Evolutionary conservation across 768 basidiomycete genomes (phyloP), one percentile per base, ranked within the genome.

Genomic region (Macrocybe gigantea): DNA sequence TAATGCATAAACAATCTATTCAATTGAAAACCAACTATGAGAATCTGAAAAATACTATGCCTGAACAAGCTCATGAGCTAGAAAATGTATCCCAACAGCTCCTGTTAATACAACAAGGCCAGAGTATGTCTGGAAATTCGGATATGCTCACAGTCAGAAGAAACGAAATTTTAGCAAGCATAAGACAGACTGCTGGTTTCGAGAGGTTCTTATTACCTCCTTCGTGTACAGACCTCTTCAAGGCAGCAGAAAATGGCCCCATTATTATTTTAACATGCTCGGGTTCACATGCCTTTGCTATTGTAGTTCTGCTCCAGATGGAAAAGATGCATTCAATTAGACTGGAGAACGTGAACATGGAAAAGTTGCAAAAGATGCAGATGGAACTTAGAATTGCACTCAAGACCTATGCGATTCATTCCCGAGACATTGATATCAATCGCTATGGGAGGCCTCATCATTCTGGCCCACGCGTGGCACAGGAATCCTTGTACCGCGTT

Each of bases 251-350:
- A n/a, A 33, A 37, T 7, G 57, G 57, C 33, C 56, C 51, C 13
- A 34, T 59, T 32, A 49, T 59, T n/a, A 48, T 59, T n/a, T 22
- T 57, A 8, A 56, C 22, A 51, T 13, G 43, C 32, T 38, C 35
- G 44, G 10, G 29, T 44, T 35, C 33, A 7, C 3, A 47, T 45
- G 53, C 53, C 45, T 53, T 54, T 43, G 51, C 49, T 12, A 42
- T 57, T 6, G 52, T 59, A 22, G 22, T 22, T 22, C 22, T 22
- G 22, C 22, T 22, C 22, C 22, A 22, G 22, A 22, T 22, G 22
- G 22, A 22, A 22, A 22, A 22, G 22, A 22, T 22, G 22, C 22
- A 22, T 22, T 22, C 22, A 4, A 22, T 22, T 22, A 22, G 22
- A 4, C 22, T 22, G 22, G 22, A 22, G 4, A 22, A 22, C 22